Conservation (phyloP, 2,329 filamentous ascomycete species). For the Domatiomyces globalis region DNA sequence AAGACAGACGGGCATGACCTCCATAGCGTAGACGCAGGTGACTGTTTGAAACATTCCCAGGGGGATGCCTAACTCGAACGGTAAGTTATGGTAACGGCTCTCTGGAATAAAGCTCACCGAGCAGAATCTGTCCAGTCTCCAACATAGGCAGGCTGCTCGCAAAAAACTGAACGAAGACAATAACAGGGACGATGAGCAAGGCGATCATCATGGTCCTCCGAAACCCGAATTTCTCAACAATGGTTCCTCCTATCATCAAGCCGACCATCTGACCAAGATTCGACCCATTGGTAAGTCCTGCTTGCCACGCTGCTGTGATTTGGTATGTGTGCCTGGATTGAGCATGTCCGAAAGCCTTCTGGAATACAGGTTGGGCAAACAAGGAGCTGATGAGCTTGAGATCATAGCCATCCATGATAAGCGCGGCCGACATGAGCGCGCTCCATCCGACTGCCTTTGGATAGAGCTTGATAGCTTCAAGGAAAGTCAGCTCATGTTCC, state of each 20-base stretch:
- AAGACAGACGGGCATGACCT: conserved; percentile 46
- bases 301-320: conserved; percentile 22
- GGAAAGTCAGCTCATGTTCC: conserved; percentile 52
- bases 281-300: conserved; percentile 19
- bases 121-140: conserved; percentile 33
- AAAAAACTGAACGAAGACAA: conserved; percentile 40
- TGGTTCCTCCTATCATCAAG: conserved; percentile 20
- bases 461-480: conserved; percentile 66
- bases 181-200: conserved; percentile 28
- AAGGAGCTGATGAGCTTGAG: conserved; percentile 58
- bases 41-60: conserved; percentile 35
- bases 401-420: conserved; percentile 62
- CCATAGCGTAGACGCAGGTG: conserved; percentile 50
- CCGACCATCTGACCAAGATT: conserved; percentile 19
- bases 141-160: conserved; percentile 31
- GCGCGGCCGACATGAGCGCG: conserved; percentile 70
- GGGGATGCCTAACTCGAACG: conserved; percentile 28
- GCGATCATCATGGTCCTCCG: conserved; percentile 31
- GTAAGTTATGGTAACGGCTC: conserved; percentile 13
- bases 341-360: conserved; percentile 29
- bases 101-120: conserved; percentile 1
- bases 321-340: conserved; percentile 14
- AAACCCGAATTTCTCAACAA: conserved; percentile 26
- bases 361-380: conserved; percentile 37
- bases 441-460: conserved; percentile 78